Evolutionary conservation across 164 flowering plant genomes (phyloP).

Genomic region (Akebia trifoliata): DNA sequence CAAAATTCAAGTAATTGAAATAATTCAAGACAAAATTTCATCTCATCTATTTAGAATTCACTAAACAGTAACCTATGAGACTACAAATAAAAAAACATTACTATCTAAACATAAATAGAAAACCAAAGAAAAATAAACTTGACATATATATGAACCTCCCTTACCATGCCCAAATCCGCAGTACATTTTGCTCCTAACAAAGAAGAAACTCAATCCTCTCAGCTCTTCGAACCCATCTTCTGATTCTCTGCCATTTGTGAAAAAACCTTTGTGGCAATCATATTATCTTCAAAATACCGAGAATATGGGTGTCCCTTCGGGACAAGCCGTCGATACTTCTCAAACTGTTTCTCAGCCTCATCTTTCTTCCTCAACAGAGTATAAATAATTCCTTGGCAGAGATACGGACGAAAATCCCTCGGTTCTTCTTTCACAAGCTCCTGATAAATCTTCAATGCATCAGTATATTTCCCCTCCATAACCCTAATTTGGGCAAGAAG

Average conservation of each 20-base stretch:
- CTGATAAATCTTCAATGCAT: conserved; percentile 73
- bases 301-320: conserved; percentile 80
- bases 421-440: conserved; percentile 84
- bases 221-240: conserved; percentile 30
- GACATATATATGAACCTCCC: no score
- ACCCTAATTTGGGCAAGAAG: conserved; percentile 69
- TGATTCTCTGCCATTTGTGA: conserved; percentile 48
- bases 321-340: conserved; percentile 68
- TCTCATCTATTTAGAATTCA: no score
- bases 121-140: no score
- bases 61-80: no score
- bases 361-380: conserved; percentile 59
- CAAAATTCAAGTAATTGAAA: no score
- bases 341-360: conserved; percentile 76
- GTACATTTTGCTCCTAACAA: no score
- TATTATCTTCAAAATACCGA: conserved; percentile 56
- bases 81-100: no score
- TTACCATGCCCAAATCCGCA: no score
- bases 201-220: conserved; percentile 12
- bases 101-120: no score
- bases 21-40: no score
- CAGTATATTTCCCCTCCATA: conserved; percentile 51
- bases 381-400: conserved; percentile 84
- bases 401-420: conserved; percentile 83
- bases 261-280: conserved; percentile 60